These are phyloP conservation scores for Aspergillus aculeatus DNA, from an alignment of 2,329 filamentous ascomycete genomes.

Conservation along the genomic window DNA sequence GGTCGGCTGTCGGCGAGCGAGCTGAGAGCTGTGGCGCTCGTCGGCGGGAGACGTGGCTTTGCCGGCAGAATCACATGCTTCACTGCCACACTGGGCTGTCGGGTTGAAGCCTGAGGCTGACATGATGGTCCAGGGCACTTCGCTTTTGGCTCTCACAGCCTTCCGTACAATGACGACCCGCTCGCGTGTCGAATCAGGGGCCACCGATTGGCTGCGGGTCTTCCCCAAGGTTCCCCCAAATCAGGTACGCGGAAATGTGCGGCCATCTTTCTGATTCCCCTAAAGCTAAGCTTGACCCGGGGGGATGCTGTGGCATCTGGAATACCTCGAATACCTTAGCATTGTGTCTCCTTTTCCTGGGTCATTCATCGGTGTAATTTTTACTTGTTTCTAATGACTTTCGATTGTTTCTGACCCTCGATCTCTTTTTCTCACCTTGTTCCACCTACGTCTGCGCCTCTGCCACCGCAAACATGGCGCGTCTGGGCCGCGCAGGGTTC, in stretches of 20 bases:
- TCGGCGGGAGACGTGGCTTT: constrained; percentile 18
- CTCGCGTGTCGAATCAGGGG: constrained; percentile 12
- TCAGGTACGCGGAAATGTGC: constrained; percentile 17
- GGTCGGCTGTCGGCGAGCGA: constrained; percentile 14
- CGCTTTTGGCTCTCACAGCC: background rate
- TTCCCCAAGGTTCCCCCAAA: constrained; percentile 23
- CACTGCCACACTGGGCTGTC: background rate
- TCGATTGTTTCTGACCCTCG: background rate
- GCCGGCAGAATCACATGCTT: constrained; percentile 22
- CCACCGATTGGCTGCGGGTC: constrained; percentile 18
- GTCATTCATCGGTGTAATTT: background rate
- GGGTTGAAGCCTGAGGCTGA: no score
- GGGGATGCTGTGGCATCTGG: constrained; percentile 1
- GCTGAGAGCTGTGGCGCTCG: constrained; percentile 19
- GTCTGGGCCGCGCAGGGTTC: constrained; percentile 73
- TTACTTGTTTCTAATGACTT: constrained; percentile 13
- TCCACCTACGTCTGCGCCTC: constrained; percentile 7
- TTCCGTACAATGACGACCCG: constrained; percentile 3
- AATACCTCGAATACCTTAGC: background rate
- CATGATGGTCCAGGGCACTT: constrained; percentile 1
- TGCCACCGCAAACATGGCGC: constrained; percentile 42
- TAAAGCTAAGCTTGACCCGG: background rate
- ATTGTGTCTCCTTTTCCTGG: background rate
- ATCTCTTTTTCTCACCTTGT: constrained; percentile 1
- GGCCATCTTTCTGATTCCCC: background rate